Percentiles rank a stretch among this genome's conserved stretches.
Evolutionary conservation across 2,329 filamentous ascomycete genomes (phyloP).

Genomic region (Byssothecium circinans): DNA sequence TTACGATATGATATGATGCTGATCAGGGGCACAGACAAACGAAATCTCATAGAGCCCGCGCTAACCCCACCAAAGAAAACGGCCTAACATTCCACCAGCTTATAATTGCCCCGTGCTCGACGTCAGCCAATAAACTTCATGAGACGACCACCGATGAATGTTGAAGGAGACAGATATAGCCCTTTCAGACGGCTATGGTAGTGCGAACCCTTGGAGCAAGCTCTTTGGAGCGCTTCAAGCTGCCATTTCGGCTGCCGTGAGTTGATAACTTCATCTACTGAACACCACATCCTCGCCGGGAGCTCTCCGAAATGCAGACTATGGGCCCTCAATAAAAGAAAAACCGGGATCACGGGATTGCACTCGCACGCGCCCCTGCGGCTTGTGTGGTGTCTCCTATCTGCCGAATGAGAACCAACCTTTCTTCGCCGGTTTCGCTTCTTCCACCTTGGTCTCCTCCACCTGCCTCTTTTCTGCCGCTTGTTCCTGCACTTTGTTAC

Average conservation of each 20-base stretch:
- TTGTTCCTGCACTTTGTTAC: slow-evolving; percentile 35
- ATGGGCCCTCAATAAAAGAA: slow-evolving; percentile 7
- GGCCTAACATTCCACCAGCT: slow-evolving; percentile 14
- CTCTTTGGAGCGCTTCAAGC: slow-evolving; percentile 9
- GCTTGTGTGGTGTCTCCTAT: slow-evolving; percentile 24
- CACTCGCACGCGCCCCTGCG: slow-evolving; percentile 12
- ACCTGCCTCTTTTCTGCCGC: slow-evolving; percentile 25
- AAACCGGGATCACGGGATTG: slow-evolving; percentile 8
- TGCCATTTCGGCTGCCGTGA: neutral
- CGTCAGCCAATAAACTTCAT: slow-evolving; percentile 18
- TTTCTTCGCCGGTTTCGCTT: slow-evolving; percentile 49
- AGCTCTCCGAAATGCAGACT: slow-evolving; percentile 2
- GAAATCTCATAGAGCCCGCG: slow-evolving; percentile 9
- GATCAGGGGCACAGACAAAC: slow-evolving; percentile 22
- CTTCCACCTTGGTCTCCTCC: slow-evolving; percentile 31
- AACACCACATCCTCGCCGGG: neutral
- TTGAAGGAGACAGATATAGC: slow-evolving; percentile 15
- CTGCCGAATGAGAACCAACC: slow-evolving; percentile 56
- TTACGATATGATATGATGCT: slow-evolving; percentile 22
- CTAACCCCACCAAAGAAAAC: slow-evolving; percentile 28
- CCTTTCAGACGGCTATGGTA: slow-evolving; percentile 11
- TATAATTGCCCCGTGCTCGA: slow-evolving; percentile 8
- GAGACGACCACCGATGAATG: slow-evolving; percentile 14
- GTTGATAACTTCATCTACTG: slow-evolving; percentile 3
- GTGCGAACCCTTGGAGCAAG: slow-evolving; percentile 10